These are phyloP conservation scores for Talaromyces verruculosus DNA, from an alignment of 2,329 filamentous ascomycete genomes.

Conservation along the genomic window DNA sequence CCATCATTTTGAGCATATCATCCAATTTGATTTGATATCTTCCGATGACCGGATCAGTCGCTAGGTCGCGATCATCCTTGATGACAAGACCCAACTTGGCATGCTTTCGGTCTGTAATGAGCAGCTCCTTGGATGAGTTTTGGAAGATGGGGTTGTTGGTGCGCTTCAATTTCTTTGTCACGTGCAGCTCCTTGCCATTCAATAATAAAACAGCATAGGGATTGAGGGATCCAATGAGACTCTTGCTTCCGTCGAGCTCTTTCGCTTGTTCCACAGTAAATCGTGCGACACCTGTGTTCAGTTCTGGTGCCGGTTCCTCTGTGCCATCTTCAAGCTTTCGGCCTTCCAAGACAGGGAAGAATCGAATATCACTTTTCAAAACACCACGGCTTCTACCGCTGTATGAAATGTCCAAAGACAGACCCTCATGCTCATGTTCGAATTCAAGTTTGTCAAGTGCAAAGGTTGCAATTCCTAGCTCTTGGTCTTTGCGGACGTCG, in stretches of 20 bases:
- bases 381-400: conserved; percentile 82
- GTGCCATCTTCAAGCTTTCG: conserved; percentile 69
- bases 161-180: conserved; percentile 88
- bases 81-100: conserved; percentile 88
- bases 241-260: conserved; percentile 89
- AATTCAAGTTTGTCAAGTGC: conserved; percentile 78
- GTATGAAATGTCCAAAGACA: conserved; percentile 77
- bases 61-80: conserved; percentile 90
- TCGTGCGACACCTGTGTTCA: conserved; percentile 88
- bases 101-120: conserved; percentile 89
- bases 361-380: conserved; percentile 78
- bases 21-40: conserved; percentile 94
- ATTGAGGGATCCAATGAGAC: conserved; percentile 84
- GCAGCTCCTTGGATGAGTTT: conserved; percentile 86
- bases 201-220: conserved; percentile 86
- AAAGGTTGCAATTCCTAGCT: conserved; percentile 85
- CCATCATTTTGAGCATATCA: conserved; percentile 86
- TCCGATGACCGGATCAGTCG: conserved; percentile 78
- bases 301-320: conserved; percentile 76
- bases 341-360: conserved; percentile 87
- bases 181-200: conserved; percentile 87
- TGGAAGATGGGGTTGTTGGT: conserved; percentile 98
- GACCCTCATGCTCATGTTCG: conserved; percentile 74
- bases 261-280: conserved; percentile 96
- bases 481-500: conserved; percentile 93